A percentile compares a stretch with the other conserved stretches of the same genome.
Evolutionary conservation across 2,329 filamentous ascomycete genomes (phyloP).

Genomic region (Lecanicillium sp.): DNA sequence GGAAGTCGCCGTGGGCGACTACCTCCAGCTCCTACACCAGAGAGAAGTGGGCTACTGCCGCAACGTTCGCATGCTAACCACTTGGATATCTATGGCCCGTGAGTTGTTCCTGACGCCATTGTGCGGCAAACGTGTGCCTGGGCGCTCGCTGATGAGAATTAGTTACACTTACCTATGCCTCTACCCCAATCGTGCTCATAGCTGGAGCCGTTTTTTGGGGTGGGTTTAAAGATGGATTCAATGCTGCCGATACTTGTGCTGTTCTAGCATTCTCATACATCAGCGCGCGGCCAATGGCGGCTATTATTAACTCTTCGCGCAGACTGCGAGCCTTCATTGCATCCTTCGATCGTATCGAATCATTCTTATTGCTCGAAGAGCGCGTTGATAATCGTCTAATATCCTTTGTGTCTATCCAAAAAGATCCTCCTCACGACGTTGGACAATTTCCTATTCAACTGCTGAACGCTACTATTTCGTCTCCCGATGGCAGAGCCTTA

Average conservation of each 20-base stretch:
- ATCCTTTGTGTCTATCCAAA: not conserved
- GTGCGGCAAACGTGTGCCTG: too few relatives aligned
- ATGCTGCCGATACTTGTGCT: not conserved
- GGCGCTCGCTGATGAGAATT: not conserved
- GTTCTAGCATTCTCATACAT: not conserved
- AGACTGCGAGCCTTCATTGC: too few relatives aligned
- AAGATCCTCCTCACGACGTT: not conserved
- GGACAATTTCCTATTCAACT: not conserved
- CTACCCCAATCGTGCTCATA: not conserved
- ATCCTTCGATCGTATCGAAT: too few relatives aligned
- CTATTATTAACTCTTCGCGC: too few relatives aligned
- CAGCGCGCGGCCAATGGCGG: not conserved
- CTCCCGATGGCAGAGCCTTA: not conserved
- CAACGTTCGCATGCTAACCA: too few relatives aligned
- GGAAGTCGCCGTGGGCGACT: too few relatives aligned
- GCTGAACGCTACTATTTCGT: not conserved
- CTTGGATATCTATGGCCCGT: too few relatives aligned
- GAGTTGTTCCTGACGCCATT: too few relatives aligned
- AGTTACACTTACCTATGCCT: not conserved
- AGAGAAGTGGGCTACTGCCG: too few relatives aligned
- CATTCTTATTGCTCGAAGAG: not conserved
- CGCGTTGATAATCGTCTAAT: not conserved
- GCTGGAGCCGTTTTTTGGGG: conserved; percentile 1
- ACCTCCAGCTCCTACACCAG: too few relatives aligned
- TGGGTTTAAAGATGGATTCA: not conserved